Percentiles rank a stretch among this genome's conserved stretches.
These are phyloP conservation scores for Saksenaea vasiformis DNA, from an alignment of 371 early-diverging fungal species.

Conservation along the genomic window DNA sequence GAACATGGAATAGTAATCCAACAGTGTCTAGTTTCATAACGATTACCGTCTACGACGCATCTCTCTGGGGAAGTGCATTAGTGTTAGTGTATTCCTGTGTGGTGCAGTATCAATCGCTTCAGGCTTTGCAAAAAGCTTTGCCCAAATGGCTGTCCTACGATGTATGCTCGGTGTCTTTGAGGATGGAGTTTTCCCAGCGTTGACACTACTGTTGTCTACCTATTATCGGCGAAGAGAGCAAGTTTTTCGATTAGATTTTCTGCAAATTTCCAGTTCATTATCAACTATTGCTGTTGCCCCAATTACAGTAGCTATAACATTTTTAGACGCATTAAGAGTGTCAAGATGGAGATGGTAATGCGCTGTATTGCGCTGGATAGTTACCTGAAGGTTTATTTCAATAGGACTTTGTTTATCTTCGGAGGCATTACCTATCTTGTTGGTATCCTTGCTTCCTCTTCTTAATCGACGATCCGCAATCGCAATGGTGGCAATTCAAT, in stretches of 20 bases:
- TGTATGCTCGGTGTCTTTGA: constrained; percentile 15
- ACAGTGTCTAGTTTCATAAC: too few species aligned
- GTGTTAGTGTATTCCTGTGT: too few species aligned
- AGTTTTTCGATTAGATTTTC: constrained; percentile 8
- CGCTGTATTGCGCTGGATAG: too few species aligned
- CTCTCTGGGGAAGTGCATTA: too few species aligned
- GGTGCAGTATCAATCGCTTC: constrained; percentile 7
- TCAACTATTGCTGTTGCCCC: constrained; percentile 39
- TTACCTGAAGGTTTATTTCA: background rate
- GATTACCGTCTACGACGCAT: too few species aligned
- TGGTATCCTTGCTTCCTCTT: too few species aligned
- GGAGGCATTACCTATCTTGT: constrained; percentile 27
- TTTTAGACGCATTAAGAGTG: constrained; percentile 35
- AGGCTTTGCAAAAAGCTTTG: background rate
- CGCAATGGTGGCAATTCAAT: too few species aligned
- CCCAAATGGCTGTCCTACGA: constrained; percentile 7
- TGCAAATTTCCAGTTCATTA: constrained; percentile 4
- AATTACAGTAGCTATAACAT: constrained; percentile 45
- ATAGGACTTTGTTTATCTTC: constrained; percentile 35
- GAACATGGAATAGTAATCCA: too few species aligned
- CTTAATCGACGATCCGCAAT: too few species aligned
- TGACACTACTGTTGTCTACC: background rate
- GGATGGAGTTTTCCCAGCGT: constrained; percentile 1
- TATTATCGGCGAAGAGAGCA: constrained; percentile 10
- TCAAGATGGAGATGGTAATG: constrained; percentile 39